phyloP scores from a whole-genome alignment of 768 basidiomycete species.

The Scleroderma bovista region DNA sequence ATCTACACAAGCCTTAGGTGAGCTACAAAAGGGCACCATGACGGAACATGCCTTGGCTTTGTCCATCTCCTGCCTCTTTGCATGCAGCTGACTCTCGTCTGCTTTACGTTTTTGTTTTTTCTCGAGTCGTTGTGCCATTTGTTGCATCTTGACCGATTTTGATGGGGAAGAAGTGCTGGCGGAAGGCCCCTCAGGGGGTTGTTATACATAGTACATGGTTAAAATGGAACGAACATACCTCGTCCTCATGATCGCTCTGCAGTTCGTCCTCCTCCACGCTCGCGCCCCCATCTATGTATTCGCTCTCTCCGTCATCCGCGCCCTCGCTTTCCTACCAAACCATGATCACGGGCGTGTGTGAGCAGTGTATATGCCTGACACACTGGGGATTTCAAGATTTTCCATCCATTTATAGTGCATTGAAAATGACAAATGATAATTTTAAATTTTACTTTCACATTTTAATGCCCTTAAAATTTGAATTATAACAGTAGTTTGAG shows the following conservation, averaged over 20 bases:
- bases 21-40: neutral
- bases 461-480: too few species aligned
- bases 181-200: slow-evolving; percentile 14
- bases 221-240: slow-evolving; percentile 16
- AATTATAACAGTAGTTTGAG: too few species aligned
- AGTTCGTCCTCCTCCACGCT: slow-evolving; percentile 59
- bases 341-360: slow-evolving; percentile 6
- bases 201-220: slow-evolving; percentile 1
- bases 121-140: slow-evolving; percentile 34
- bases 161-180: slow-evolving; percentile 23
- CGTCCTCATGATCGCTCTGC: slow-evolving; percentile 47
- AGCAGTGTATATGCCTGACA: too few species aligned
- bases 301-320: slow-evolving; percentile 64
- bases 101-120: slow-evolving; percentile 56
- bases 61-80: slow-evolving; percentile 78
- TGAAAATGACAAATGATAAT: too few species aligned
- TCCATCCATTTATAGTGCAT: too few species aligned
- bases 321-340: slow-evolving; percentile 58
- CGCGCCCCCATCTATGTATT: slow-evolving; percentile 53
- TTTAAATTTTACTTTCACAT: too few species aligned
- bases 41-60: slow-evolving; percentile 68
- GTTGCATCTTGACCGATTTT: slow-evolving; percentile 32
- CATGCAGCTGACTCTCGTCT: slow-evolving; percentile 63
- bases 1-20: slow-evolving; percentile 44
- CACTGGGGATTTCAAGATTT: too few species aligned